Base-by-base conservation (phyloP, 1,284 basidiomycete genomes). In the Malassezia restricta region DNA sequence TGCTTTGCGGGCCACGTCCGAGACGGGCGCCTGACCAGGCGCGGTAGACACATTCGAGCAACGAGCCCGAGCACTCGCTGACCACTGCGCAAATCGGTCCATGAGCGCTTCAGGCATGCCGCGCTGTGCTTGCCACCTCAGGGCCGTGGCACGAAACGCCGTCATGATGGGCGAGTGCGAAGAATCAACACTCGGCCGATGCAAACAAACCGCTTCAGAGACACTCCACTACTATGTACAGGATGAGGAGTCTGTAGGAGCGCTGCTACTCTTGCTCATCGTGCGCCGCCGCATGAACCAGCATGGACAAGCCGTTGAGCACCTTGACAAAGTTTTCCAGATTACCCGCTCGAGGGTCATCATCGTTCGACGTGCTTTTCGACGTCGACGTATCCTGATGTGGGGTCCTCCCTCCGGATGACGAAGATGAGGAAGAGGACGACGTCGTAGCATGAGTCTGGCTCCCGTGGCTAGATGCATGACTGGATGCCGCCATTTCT, bases 301-400 rank as follows among this genome's bases (percentile, higher is more conserved):
- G 64, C 56, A 66, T 65, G 51, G 59, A 64, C 39, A 69, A 59
- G 32, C 65, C 62, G 38, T 67, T 58, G 47, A 67, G 57, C 32
- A 69, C 56, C 49, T 61, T 57, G 51, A 59, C 66, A 46, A 69
- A 69, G 45, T 61, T 65, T 51, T 66, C 57, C 43, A 69, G 55
- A 43, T 69, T 69, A 48, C 64, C 62, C n/a, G 15, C 43, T 41
- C 38, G 33, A 35, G 41, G 42, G 37, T 41, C 30, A 5, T 8
- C 32, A 8, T 40, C 11, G 33, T 11, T 12, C 11, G 33, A 35
- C 5, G 33, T 24, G 41, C 41, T 28, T 12, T 1, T 14, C 9
- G 41, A 31, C 8, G 41, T 11, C 11, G 40, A 14, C 24, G 40
- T 17, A 3, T 14, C 17, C 15, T 37, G 35, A 24, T 24, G 20